Percentiles rank a stretch among this genome's conserved stretches.
Conservation (phyloP, 768 basidiomycete species). For the Agaricus subrufescens region DNA sequence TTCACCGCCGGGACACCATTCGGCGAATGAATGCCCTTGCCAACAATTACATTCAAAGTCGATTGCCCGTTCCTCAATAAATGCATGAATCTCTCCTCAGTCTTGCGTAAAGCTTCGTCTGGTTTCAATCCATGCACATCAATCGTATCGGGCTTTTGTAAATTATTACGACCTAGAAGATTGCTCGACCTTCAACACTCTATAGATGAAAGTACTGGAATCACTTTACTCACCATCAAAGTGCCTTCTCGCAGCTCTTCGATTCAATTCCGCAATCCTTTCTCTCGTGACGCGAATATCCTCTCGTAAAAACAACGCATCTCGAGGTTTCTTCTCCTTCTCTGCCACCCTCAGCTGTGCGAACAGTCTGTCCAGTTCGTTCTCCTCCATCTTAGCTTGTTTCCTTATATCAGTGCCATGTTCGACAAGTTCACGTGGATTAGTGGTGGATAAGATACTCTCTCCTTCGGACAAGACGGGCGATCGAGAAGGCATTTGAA, state of each 20-base stretch:
- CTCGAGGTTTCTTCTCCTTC: conserved; percentile 26
- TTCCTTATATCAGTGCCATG: conserved; percentile 34
- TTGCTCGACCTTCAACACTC: neutral
- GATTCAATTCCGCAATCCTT: conserved; percentile 33
- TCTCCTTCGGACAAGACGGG: conserved; percentile 11
- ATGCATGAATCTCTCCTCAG: conserved; percentile 38
- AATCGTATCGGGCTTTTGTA: conserved; percentile 28
- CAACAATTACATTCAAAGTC: conserved; percentile 44
- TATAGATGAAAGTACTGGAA: neutral
- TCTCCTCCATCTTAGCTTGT: conserved; percentile 36
- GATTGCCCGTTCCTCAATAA: conserved; percentile 27
- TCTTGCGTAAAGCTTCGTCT: conserved; percentile 38
- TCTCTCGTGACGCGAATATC: conserved; percentile 32
- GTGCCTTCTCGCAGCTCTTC: conserved; percentile 40
- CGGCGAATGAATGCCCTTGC: conserved; percentile 81
- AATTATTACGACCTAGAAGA: conserved; percentile 21
- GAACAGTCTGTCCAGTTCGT: conserved; percentile 21
- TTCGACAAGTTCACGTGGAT: conserved; percentile 23
- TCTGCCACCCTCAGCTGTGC: conserved; percentile 24
- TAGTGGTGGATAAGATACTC: conserved; percentile 27
- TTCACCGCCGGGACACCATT: conserved; percentile 73
- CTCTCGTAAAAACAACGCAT: conserved; percentile 33
- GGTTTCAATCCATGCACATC: conserved; percentile 49
- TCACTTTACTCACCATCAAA: conserved; percentile 31
- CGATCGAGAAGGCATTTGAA: conserved; percentile 6